These are phyloP conservation scores for Wickerhamomyces chambardii DNA, from an alignment of 805 yeast species.

Conservation along the genomic window DNA sequence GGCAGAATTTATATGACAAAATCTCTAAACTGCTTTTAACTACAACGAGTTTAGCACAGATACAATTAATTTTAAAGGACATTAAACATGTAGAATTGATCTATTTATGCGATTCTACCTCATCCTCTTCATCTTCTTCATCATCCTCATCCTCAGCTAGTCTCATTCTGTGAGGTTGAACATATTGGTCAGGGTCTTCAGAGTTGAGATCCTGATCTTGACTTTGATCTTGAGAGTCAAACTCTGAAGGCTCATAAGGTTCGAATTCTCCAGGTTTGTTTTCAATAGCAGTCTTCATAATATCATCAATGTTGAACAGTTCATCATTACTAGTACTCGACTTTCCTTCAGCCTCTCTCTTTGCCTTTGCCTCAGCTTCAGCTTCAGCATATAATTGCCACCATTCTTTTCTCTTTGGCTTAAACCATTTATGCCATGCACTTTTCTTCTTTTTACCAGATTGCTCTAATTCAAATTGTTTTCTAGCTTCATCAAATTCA, in stretches of 20 bases:
- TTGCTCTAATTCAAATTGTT: constrained; percentile 40
- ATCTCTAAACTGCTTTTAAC: no score
- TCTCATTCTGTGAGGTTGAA: background rate
- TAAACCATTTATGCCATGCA: constrained; percentile 36
- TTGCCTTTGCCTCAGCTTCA: constrained; percentile 9
- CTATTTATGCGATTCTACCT: no score
- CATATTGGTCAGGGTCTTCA: constrained; percentile 1
- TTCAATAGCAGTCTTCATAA: constrained; percentile 28
- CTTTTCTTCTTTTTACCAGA: constrained; percentile 27
- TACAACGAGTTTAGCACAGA: no score
- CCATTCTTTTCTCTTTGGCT: constrained; percentile 49
- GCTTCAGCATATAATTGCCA: constrained; percentile 30
- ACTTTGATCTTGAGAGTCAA: no score
- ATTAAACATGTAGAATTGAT: no score
- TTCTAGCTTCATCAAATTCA: constrained; percentile 84
- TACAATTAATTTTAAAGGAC: no score
- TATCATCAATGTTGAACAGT: constrained; percentile 35
- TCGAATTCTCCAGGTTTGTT: constrained; percentile 1
- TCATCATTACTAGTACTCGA: constrained; percentile 1
- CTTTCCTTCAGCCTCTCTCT: constrained; percentile 6
- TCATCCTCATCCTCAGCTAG: constrained; percentile 1
- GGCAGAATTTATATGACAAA: no score
- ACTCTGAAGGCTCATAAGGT: background rate
- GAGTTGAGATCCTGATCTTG: no score
- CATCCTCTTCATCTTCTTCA: constrained; percentile 13